These are phyloP conservation scores for Zoysia matrella DNA, from an alignment of 202 grass and related monocot genomes.

Conservation along the genomic window DNA sequence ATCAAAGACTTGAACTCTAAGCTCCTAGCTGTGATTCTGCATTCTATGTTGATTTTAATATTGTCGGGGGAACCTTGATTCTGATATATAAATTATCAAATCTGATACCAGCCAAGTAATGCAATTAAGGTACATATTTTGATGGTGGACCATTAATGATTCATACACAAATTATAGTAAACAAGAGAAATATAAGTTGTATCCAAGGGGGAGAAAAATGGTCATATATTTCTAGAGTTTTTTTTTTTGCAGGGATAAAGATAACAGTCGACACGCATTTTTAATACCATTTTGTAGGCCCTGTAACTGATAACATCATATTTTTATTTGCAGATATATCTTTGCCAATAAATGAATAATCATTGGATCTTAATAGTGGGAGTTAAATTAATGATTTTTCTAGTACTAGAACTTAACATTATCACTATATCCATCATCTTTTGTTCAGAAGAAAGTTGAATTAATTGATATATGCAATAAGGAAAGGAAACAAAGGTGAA, in stretches of 20 bases:
- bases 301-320: neutral
- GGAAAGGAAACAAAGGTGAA: neutral
- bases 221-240: neutral
- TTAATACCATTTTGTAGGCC: neutral
- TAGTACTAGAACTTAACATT: neutral
- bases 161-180: neutral
- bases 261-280: neutral
- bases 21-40: conserved; percentile 38
- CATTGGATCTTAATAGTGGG: neutral
- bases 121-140: neutral
- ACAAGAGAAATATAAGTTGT: neutral
- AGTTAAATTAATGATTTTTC: neutral
- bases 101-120: neutral
- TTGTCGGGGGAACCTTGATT: conserved; percentile 5
- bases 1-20: conserved; percentile 55
- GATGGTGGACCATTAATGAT: neutral
- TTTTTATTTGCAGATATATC: neutral
- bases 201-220: neutral
- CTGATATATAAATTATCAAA: neutral
- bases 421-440: neutral
- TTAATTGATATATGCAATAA: neutral
- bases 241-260: neutral
- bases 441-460: neutral
- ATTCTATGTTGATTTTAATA: conserved; percentile 6
- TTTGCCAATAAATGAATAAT: neutral